These are phyloP conservation scores for Pueraria montana DNA, from an alignment of 306 rosid species.

Conservation along the genomic window DNA sequence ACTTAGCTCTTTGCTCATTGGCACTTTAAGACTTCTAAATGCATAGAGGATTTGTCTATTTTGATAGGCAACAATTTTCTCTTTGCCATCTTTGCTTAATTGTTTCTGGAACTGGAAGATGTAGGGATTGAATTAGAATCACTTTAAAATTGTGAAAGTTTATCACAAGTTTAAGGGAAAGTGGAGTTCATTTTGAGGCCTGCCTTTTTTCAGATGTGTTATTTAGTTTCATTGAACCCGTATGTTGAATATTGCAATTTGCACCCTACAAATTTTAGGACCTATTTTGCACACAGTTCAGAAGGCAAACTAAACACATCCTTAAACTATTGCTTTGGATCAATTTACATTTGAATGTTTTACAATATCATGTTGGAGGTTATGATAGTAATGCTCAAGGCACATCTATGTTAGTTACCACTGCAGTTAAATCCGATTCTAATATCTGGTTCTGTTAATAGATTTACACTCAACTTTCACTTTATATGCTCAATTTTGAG, in stretches of 20 bases:
- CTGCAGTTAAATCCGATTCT: conserved; percentile 25
- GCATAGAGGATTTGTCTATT: background rate
- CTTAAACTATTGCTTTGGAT: conserved; percentile 12
- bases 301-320: background rate
- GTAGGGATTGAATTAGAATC: conserved; percentile 9
- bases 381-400: background rate
- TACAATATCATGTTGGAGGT: background rate
- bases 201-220: background rate
- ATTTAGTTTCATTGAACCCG: background rate
- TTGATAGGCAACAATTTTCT: background rate
- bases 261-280: background rate
- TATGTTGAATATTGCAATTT: background rate
- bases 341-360: conserved; percentile 12
- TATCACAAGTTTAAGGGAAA: background rate
- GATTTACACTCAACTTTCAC: background rate
- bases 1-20: background rate
- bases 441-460: background rate
- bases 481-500: background rate
- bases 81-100: background rate
- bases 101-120: conserved; percentile 1
- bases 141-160: background rate
- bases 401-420: background rate
- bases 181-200: background rate
- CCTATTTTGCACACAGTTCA: background rate
- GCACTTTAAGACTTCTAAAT: background rate